These are phyloP conservation scores for Calonectria naviculata DNA, from an alignment of 2,329 filamentous ascomycete genomes.

Conservation along the genomic window DNA sequence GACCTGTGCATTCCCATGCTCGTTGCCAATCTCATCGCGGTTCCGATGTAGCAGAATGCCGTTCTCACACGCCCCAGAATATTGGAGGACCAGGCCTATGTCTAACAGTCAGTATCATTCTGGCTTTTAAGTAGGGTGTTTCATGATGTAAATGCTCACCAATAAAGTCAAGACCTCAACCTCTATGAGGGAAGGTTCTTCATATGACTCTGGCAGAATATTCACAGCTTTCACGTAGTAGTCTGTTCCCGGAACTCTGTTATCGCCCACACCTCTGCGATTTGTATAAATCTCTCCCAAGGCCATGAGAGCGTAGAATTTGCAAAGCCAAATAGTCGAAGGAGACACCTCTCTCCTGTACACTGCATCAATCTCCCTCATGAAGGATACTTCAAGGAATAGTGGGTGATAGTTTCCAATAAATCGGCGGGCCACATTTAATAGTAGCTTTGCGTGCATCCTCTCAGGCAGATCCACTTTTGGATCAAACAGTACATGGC, in stretches of 20 bases:
- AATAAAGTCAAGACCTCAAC: slow-evolving; percentile 51
- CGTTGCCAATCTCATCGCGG: slow-evolving; percentile 51
- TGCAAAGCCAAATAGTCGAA: slow-evolving; percentile 50
- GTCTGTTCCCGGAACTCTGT: slow-evolving; percentile 52
- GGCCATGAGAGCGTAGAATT: slow-evolving; percentile 56
- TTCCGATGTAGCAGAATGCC: slow-evolving; percentile 46
- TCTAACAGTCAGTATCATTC: not conserved
- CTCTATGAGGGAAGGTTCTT: slow-evolving; percentile 56
- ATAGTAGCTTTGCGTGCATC: slow-evolving; percentile 43
- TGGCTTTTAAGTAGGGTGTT: not conserved
- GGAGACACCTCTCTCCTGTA: slow-evolving; percentile 46
- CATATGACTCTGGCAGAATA: slow-evolving; percentile 53
- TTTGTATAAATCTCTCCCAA: slow-evolving; percentile 58
- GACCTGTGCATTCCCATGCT: slow-evolving; percentile 55
- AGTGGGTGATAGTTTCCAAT: slow-evolving; percentile 46
- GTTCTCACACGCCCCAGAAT: slow-evolving; percentile 48
- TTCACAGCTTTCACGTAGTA: slow-evolving; percentile 55
- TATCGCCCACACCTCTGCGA: slow-evolving; percentile 42
- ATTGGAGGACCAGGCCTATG: slow-evolving; percentile 44
- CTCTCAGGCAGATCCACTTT: slow-evolving; percentile 35
- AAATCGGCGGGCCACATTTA: slow-evolving; percentile 42
- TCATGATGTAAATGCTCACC: not conserved
- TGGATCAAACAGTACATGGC: not conserved
- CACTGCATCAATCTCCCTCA: slow-evolving; percentile 48
- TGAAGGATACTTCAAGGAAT: slow-evolving; percentile 50